A percentile compares a stretch with the other conserved stretches of the same genome.
phyloP scores from a whole-genome alignment of 352 stramenopile species.

The Blastocystis sp. region DNA sequence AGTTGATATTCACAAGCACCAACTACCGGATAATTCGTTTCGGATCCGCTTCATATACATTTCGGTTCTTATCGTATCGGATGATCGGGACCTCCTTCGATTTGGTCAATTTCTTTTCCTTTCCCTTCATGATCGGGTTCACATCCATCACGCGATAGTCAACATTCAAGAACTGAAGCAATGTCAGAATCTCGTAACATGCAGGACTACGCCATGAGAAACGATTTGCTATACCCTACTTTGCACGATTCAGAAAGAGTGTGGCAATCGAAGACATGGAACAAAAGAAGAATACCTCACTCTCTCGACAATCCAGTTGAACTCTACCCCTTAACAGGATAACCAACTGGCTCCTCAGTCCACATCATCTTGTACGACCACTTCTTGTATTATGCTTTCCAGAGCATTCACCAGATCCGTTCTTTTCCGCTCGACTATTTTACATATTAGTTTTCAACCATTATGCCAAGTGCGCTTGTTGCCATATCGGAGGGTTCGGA shows the following conservation, averaged over 20 bases:
- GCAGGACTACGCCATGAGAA: constrained; percentile 1
- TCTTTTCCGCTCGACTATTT: not conserved
- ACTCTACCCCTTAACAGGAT: no score
- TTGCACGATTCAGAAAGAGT: constrained; percentile 41
- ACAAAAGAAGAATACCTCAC: no score
- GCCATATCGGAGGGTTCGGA: constrained; percentile 71
- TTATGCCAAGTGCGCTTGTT: constrained; percentile 11
- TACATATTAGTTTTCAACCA: constrained; percentile 8
- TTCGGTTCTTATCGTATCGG: constrained; percentile 41
- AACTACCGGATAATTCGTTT: constrained; percentile 47
- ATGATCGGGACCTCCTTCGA: constrained; percentile 38
- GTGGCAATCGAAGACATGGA: constrained; percentile 37
- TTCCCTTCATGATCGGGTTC: constrained; percentile 23
- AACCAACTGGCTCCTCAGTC: no score
- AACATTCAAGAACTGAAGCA: constrained; percentile 49
- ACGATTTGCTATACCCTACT: not conserved
- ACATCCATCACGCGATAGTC: constrained; percentile 32
- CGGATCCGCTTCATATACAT: constrained; percentile 40
- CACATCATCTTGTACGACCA: no score
- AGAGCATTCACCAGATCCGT: not conserved
- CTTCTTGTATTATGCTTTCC: constrained; percentile 14
- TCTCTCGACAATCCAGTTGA: no score
- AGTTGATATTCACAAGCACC: not conserved
- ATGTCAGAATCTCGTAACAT: constrained; percentile 43
- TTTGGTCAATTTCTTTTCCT: constrained; percentile 36